Conservation (phyloP, 257 asterid genomes). For the Paraleonurus japonicus region DNA sequence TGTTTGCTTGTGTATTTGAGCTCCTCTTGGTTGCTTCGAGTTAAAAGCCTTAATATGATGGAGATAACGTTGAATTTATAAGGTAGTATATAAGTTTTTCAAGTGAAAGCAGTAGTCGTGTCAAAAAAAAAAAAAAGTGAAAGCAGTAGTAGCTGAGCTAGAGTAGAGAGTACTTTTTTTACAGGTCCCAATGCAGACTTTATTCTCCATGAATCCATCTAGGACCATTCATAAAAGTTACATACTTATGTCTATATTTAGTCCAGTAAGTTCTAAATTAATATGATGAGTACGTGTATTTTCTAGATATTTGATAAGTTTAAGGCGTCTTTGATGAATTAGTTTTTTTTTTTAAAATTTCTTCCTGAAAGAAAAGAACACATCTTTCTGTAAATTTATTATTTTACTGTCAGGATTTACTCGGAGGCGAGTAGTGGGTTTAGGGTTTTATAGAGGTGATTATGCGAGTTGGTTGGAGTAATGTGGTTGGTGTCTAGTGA, state of each 20-base stretch:
- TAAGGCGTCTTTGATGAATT: not conserved
- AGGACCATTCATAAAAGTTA: too few species aligned
- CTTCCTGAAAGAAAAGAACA: too few species aligned
- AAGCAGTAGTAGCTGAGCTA: slow-evolving; percentile 9
- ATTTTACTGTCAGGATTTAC: slow-evolving; percentile 6
- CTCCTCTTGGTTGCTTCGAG: not conserved
- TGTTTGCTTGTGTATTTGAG: not conserved
- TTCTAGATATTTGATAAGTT: not conserved
- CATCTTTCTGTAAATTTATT: not conserved
- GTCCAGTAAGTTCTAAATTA: not conserved
- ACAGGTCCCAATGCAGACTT: not conserved
- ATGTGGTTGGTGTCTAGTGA: not conserved
- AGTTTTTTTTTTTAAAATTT: not conserved
- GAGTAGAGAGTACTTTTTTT: not conserved
- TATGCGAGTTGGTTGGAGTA: not conserved
- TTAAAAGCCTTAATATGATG: not conserved
- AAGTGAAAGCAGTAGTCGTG: not conserved
- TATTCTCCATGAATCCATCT: too few species aligned
- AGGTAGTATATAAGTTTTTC: not conserved
- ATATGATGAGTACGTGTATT: not conserved
- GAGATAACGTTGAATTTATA: not conserved
- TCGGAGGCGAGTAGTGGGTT: slow-evolving; percentile 25
- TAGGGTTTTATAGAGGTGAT: slow-evolving; percentile 26
- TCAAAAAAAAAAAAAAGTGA: too few species aligned
- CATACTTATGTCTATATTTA: not conserved